Evolutionary conservation across 768 basidiomycete species (phyloP).

Genomic region (Trametes cinnabarina): DNA sequence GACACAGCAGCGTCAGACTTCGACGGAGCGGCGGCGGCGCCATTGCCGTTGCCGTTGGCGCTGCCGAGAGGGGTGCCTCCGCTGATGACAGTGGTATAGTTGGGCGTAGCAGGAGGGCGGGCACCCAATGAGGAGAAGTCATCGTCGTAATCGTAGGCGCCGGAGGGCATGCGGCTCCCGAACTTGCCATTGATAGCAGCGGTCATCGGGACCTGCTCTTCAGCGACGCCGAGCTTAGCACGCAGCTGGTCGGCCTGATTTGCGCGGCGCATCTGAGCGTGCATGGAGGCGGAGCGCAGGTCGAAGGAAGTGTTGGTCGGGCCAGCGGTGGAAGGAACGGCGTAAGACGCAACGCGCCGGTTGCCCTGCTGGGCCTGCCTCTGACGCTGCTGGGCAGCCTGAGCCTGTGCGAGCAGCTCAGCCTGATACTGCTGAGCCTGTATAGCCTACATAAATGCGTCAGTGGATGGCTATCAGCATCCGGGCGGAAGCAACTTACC

Average conservation of each 20-base stretch:
- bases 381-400: conserved; percentile 55
- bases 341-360: conserved; percentile 50
- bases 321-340: conserved; percentile 71
- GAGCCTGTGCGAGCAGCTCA: conserved; percentile 62
- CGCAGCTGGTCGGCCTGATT: conserved; percentile 67
- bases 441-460: conserved; percentile 42
- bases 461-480: background rate
- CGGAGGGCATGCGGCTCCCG: conserved; percentile 57
- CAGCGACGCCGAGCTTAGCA: conserved; percentile 54
- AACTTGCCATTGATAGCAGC: conserved; percentile 76
- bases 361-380: conserved; percentile 47
- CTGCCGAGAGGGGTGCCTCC: conserved; percentile 68
- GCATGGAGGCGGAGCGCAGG: conserved; percentile 52
- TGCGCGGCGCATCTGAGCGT: conserved; percentile 62
- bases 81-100: conserved; percentile 65
- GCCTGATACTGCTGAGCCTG: conserved; percentile 79
- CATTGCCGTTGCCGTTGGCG: conserved; percentile 20
- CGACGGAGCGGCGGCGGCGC: conserved; percentile 44
- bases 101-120: conserved; percentile 52
- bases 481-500: conserved; percentile 40
- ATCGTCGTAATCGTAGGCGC: conserved; percentile 44
- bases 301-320: conserved; percentile 65
- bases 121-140: conserved; percentile 23
- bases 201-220: conserved; percentile 77
- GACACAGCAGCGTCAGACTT: conserved; percentile 79